phyloP scores from a whole-genome alignment of 768 basidiomycete genomes.

The Phanerochaete sordida region DNA sequence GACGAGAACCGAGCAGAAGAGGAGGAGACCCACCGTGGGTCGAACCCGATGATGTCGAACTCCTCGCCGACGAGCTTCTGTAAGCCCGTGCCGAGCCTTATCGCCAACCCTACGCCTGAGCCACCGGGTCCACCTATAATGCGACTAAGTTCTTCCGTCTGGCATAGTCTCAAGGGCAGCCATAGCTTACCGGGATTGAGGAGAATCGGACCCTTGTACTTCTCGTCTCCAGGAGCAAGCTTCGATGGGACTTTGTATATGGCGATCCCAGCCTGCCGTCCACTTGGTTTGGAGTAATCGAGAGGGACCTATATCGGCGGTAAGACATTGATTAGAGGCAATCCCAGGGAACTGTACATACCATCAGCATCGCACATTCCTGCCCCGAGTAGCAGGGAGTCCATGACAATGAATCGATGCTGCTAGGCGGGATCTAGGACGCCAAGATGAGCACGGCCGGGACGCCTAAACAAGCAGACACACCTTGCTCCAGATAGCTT shows the following conservation, averaged over 20 bases:
- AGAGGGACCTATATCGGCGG: constrained; percentile 24
- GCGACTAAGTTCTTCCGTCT: no score
- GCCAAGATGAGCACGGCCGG: not conserved
- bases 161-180: no score
- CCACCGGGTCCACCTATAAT: constrained; percentile 23
- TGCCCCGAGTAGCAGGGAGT: constrained; percentile 9
- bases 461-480: not conserved
- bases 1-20: not conserved
- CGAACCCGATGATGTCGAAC: constrained; percentile 28
- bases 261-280: constrained; percentile 22
- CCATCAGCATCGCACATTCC: constrained; percentile 15
- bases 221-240: not conserved
- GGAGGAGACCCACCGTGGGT: constrained; percentile 20
- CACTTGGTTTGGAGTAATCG: constrained; percentile 23
- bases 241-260: constrained; percentile 22
- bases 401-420: constrained; percentile 1
- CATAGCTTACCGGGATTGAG: constrained; percentile 23
- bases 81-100: not conserved
- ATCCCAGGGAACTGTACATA: constrained; percentile 2
- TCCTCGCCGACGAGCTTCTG: constrained; percentile 23
- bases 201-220: constrained; percentile 28
- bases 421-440: not conserved
- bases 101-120: constrained; percentile 19
- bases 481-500: not conserved
- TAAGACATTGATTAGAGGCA: constrained; percentile 1